A percentile compares a stretch with the other conserved stretches of the same genome.
These are phyloP conservation scores for Triangularia setosa DNA, from an alignment of 2,329 filamentous ascomycete species.

Conservation along the genomic window DNA sequence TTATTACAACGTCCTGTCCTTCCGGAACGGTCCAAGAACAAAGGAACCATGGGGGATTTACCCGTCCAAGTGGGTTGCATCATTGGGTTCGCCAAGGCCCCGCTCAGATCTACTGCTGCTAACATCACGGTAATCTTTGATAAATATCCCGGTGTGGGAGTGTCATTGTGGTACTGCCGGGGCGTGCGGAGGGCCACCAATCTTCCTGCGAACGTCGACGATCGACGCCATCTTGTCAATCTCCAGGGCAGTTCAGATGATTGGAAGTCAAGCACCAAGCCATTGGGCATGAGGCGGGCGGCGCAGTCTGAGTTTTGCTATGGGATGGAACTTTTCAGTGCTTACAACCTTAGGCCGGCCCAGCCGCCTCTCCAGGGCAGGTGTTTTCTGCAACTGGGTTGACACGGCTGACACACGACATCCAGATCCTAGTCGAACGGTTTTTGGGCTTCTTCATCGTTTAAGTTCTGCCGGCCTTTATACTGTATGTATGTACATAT, in stretches of 20 bases:
- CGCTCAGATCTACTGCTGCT: not conserved
- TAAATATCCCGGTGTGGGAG: not conserved
- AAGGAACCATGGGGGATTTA: not conserved
- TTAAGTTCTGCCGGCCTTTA: not conserved
- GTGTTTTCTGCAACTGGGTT: not conserved
- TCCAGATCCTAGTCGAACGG: slow-evolving; percentile 2
- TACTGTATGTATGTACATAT: not conserved
- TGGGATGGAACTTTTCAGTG: slow-evolving; percentile 8
- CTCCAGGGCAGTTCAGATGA: slow-evolving; percentile 11
- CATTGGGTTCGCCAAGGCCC: slow-evolving; percentile 8
- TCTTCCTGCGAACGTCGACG: not conserved
- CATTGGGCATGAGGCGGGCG: slow-evolving; percentile 4
- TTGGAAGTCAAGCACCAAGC: slow-evolving; percentile 6
- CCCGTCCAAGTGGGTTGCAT: slow-evolving; percentile 11
- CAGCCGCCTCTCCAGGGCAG: too few relatives aligned
- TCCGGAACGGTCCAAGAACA: not conserved
- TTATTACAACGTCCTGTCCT: not conserved
- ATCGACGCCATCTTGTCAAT: slow-evolving; percentile 13
- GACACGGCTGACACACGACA: not conserved
- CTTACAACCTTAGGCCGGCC: not conserved
- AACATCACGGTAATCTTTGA: not conserved
- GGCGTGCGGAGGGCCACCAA: not conserved
- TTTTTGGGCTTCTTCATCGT: not conserved
- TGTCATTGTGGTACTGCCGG: not conserved
- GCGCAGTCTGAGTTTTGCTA: not conserved